These are phyloP conservation scores for Agrostemma githago DNA, from an alignment of 148 eudicot species.

Conservation along the genomic window DNA sequence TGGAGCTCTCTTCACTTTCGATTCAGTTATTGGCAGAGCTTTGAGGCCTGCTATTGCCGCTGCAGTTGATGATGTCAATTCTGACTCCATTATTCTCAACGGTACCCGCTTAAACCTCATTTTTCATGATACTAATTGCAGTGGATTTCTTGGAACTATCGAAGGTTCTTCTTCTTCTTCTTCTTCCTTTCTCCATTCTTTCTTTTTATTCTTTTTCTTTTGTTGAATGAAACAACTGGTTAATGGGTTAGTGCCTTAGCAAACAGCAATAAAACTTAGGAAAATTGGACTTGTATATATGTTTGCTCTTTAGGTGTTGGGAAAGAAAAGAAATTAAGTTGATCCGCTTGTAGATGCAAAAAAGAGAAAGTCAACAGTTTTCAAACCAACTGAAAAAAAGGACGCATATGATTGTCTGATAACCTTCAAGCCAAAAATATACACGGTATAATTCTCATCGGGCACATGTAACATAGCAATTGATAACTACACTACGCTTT, in stretches of 20 bases:
- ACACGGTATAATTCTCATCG: no score
- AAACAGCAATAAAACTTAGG: no score
- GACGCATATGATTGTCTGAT: neutral
- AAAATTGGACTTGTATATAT: no score
- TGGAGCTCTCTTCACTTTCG: constrained; percentile 60
- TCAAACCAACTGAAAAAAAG: neutral
- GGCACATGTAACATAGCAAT: no score
- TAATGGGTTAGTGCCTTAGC: no score
- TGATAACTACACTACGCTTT: no score
- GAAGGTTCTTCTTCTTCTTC: constrained; percentile 45
- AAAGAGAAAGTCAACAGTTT: neutral
- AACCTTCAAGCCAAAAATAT: no score
- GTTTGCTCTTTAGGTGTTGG: neutral
- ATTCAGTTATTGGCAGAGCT: constrained; percentile 71
- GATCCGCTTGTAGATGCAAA: neutral
- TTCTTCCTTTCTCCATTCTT: neutral
- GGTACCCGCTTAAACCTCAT: constrained; percentile 51
- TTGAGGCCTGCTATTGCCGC: constrained; percentile 57
- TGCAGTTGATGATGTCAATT: constrained; percentile 65
- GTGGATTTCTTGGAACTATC: constrained; percentile 67
- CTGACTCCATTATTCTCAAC: constrained; percentile 42
- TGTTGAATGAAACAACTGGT: neutral
- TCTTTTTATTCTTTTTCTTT: neutral
- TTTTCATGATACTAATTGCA: constrained; percentile 66
- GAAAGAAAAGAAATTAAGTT: neutral